Evolutionary conservation across 306 rosid genomes (phyloP), one percentile per base, ranked within the genome.

Genomic region (Sicyos baderoa): DNA sequence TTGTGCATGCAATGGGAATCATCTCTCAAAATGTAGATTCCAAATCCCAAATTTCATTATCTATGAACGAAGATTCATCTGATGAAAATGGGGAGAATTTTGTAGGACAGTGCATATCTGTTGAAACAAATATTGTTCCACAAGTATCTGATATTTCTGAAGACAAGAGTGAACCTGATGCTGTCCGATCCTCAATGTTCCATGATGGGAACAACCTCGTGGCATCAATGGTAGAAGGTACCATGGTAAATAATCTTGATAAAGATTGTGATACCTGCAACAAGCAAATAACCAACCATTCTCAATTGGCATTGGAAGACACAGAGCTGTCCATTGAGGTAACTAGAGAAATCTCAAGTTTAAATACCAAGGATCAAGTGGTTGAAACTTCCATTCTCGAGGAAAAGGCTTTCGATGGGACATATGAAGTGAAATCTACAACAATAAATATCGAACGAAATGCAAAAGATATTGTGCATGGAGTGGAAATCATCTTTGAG

Each of bases 141-240:
- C 55, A 66, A 47, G 71, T 25, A 49, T 22, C 21, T 15, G 49
- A 15, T 7, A 14, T 14, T 27, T 22, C 57, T 3, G 72, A 67
- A 48, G 72, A 67, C 57, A 67, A 67, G 7, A 64, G 65, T 63
- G 70, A 27, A 19, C 53, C 73, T 47, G 81, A 79, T 45, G 68
- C 23, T 16, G 80, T 69, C 61, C 70, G 47, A 35, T 74, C 86
- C 56, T 48, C 51, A 22, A 25, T 67, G 37, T 48, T 29, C 35
- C 35, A 57, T 68, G 55, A 65, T 29, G 64, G 29, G 73, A 45
- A 51, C 74, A 51, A 65, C 56, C 35, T 18, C 18, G 64, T 42
- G 42, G 58, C 74, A 58, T 75, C 80, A 62, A 58, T 87, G 67
- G 64, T 45, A 53, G 77, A 53, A 71, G 77, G 23, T 67, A 18